Base-by-base conservation (phyloP, 768 basidiomycete genomes). In the Terana coerulea region DNA sequence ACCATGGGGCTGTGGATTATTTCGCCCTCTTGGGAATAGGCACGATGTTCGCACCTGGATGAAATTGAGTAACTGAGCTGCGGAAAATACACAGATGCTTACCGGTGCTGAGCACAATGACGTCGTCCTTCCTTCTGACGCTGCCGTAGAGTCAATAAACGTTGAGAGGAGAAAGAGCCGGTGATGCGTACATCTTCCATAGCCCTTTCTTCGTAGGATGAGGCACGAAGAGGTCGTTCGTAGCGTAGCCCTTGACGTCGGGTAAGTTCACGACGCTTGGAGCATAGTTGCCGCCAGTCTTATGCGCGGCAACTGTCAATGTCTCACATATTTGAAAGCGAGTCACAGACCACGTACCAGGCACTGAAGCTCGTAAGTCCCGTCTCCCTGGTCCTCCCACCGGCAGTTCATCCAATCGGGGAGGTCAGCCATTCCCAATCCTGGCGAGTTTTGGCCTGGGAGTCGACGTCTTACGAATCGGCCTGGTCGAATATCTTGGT, bases 151-250 rank as follows among this genome's bases (percentile, higher is more conserved):
- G 60, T 57, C 53, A 59, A 29, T 31, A 53, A 1, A 40, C 22
- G n/a, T 12, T n/a, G 49, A 47, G 11, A 28, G 61, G 55, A 60
- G 59, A 21, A 61, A 57, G 39, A 60, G 63, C 49, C 66, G 65
- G 61, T 59, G 11, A 35, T 63, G 50, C 56, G 24, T 24, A 57
- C 56, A 57, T 50, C 17, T 31, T 34, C 57, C 57, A 58, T 3
- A 55, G 28, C 7, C 54, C 54, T 22, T 47, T 30, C 47, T 58
- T 58, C 3, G 30, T 52, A 8, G 57, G 54, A 37, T 58, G 57
- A 14, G 57, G 57, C 9, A 25, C 28, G 33, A 31, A 55, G 4
- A 58, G 28, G 42, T 58, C 57, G 11, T 34, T 44, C 7, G 57
- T 58, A 9, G 54, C 43, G 42, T 58, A 55, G 7, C 53, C 57